phyloP scores from a whole-genome alignment of 352 stramenopile species.

The Aphanomyces invadans region DNA sequence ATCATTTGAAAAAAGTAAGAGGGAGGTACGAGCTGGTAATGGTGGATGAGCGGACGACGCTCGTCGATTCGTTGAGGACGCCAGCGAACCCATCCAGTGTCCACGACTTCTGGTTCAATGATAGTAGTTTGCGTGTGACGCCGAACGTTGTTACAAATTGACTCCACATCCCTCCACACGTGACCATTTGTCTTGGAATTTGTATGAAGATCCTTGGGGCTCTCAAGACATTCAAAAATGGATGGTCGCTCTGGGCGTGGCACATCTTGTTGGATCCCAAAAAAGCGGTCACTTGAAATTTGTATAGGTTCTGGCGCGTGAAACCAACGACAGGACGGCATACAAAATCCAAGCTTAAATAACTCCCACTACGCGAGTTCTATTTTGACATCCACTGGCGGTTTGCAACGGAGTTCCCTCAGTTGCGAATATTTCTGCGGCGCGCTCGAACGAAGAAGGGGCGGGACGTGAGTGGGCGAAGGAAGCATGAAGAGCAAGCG shows the following conservation, averaged over 20 bases:
- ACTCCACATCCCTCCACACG: too few relatives aligned
- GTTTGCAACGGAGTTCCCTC: background rate
- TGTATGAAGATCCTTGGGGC: too few relatives aligned
- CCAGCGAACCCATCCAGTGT: too few relatives aligned
- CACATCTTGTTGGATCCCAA: background rate
- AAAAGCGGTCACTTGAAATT: background rate
- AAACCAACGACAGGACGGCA: background rate
- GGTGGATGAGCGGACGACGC: too few relatives aligned
- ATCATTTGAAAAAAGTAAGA: too few relatives aligned
- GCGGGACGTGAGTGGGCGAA: background rate
- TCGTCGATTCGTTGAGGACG: too few relatives aligned
- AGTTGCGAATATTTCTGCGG: background rate
- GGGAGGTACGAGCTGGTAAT: too few relatives aligned
- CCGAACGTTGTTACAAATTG: too few relatives aligned
- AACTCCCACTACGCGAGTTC: slow-evolving; percentile 2
- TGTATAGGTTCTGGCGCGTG: background rate
- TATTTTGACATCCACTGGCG: slow-evolving; percentile 8
- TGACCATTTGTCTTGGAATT: too few relatives aligned
- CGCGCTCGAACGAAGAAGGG: background rate
- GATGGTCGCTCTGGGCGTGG: background rate
- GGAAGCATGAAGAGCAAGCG: slow-evolving; percentile 1
- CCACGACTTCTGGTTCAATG: too few relatives aligned
- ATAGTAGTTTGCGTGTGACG: too few relatives aligned
- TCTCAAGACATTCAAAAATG: background rate
- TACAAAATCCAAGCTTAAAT: slow-evolving; percentile 24